These are phyloP conservation scores for Lentinula novae-zelandiae DNA, from an alignment of 1,284 basidiomycete species.

Conservation along the genomic window DNA sequence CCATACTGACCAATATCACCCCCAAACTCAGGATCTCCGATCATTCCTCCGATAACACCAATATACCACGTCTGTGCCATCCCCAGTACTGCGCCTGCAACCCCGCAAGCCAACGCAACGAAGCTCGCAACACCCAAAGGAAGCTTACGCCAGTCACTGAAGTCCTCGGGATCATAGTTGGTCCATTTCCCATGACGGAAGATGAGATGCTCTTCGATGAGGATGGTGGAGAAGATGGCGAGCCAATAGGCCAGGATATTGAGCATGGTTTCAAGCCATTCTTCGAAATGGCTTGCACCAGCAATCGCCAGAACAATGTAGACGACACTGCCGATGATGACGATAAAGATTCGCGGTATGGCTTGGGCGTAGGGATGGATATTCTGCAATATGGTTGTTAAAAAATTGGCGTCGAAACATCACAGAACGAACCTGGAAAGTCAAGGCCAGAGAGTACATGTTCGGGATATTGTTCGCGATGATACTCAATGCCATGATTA, in stretches of 20 bases:
- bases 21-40: slow-evolving; percentile 77
- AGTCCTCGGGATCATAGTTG: slow-evolving; percentile 47
- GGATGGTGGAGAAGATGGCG: slow-evolving; percentile 51
- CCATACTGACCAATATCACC: slow-evolving; percentile 42
- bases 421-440: slow-evolving; percentile 72
- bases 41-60: slow-evolving; percentile 60
- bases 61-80: slow-evolving; percentile 74
- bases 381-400: slow-evolving; percentile 48
- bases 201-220: slow-evolving; percentile 62
- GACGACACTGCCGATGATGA: slow-evolving; percentile 32
- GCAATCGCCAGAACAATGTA: slow-evolving; percentile 61
- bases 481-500: slow-evolving; percentile 76
- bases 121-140: slow-evolving; percentile 64
- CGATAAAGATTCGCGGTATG: not conserved
- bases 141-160: slow-evolving; percentile 53
- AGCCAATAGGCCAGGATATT: slow-evolving; percentile 74
- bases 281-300: slow-evolving; percentile 65
- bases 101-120: slow-evolving; percentile 43
- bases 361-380: not conserved
- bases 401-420: slow-evolving; percentile 72
- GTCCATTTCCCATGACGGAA: slow-evolving; percentile 44
- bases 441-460: slow-evolving; percentile 83
- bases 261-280: slow-evolving; percentile 63
- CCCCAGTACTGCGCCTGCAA: slow-evolving; percentile 58
- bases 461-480: slow-evolving; percentile 83